Base-by-base conservation (phyloP, 2,329 filamentous ascomycete species). In the Dothistroma pini region DNA sequence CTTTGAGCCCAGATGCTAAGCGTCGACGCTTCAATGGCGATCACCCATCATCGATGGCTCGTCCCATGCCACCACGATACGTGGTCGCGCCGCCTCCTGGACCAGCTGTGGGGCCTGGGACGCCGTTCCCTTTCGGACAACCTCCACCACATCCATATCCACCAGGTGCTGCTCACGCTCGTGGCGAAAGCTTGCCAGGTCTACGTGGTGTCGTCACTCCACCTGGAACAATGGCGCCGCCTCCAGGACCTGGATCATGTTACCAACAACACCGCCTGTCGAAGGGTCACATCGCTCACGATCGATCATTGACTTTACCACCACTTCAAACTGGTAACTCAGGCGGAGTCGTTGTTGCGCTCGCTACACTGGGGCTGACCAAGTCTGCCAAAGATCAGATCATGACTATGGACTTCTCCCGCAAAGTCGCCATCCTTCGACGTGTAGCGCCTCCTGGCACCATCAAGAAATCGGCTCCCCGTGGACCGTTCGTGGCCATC, bases 401-500 rank as follows among this genome's bases (percentile, higher is more conserved):
- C 62, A 90, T 90, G 86, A 85, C 82, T 29, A 89, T 95, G 56
- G 84, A 88, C 0, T 89, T 89, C 69, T 76, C 86, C 50, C 86
- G 86, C 66, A 96, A 96, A 75, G 84, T 96, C 68, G 86, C 86
- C 54, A 83, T 93, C 1, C 80, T 97, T 35, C 82, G 86, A 16
- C 87, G 86, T 63, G 91, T 97, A 66, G 89, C 89, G 51, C 89
- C 88, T 25, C 86, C 90, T 0, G 79, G 90, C 14, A 61, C 76
- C 79, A 69, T 67, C 78, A 80, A 7, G 11, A 63, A 64, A 29
- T 47, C 61, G 12, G 57, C 61, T 7, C 62, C 66, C 1, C 84
- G 92, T n/a, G 93, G 93, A 0, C 85, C 89, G 0, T 84, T 97
- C 41, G 87, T 97, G 63, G 89, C 90, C 0, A 79, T 97, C 31